Base-by-base conservation (phyloP, 2,329 filamentous ascomycete species). In the Cladosporium velox region DNA sequence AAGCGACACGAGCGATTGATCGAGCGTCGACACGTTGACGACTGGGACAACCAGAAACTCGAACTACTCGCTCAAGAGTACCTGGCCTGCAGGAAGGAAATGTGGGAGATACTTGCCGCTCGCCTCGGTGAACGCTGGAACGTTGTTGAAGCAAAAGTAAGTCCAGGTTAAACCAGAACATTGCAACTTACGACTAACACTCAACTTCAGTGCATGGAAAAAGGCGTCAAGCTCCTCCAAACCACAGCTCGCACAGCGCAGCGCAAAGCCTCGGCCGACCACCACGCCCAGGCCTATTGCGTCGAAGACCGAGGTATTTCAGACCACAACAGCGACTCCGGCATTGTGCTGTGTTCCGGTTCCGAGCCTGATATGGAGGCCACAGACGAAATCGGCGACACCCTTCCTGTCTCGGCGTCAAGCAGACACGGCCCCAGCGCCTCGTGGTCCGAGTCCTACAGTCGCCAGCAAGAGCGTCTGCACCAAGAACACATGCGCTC, bases 1-100 rank as follows among this genome's bases (percentile, higher is more conserved):
- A 96, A 96, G 81, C 87, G 92, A 65, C 92, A 96, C 73, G 92
- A 96, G 79, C 86, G 92, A 49, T 81, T 96, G 70, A 89, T 94
- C 84, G 90, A 94, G 79, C 87, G 89, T 70, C 75, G 83, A 75
- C 88, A 88, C 66, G 86, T 88, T 58, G 89, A 92, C 72, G 90
- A 93, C 73, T 95, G 91, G 89, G 91, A 94, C 72, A 86, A 86
- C 24, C 83, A 88, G 70, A 91, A 91, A 80, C 82, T 93, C 28
- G 90, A 94, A 76, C 83, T 84, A 11, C 82, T 96, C 49, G 90
- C 91, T 44, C 87, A 86, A 76, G 89, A 91, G 75, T 96, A 96
- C 79, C 91, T 92, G 86, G 84, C 84, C 68, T 86, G 91, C 80
- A 86, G 93, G 64, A 89, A 90, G 76, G 89, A 93, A 77, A 93